Base-by-base conservation (phyloP, 2,329 filamentous ascomycete species). In the Hymenoscyphus occultus region DNA sequence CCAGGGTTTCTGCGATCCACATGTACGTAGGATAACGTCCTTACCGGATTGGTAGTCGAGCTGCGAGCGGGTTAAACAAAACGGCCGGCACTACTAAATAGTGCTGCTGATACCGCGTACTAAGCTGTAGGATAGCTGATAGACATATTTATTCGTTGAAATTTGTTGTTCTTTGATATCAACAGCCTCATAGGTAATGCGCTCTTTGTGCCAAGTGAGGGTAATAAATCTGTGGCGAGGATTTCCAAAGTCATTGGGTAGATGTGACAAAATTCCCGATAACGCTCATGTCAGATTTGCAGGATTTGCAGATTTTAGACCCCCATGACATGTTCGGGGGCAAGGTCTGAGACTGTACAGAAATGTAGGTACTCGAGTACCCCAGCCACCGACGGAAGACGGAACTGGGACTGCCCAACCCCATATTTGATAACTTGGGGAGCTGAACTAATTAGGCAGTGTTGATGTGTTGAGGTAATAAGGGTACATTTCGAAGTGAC, bases 271-370 rank as follows among this genome's bases (percentile, higher is more conserved):
- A 54, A 22, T 14, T 28, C 22, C 19, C 48, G 48, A 54, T 54
- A 54, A 54, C 48, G 48, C 48, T 54, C 48, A 54, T 54, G 48
- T 54, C 48, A 54, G 48, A 54, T 54, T 54, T 54, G n/a, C 7
- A 28, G 28, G 28, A 28, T 28, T 28, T 54, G n/a, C 7, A 28
- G 28, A 3, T 3, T 28, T 28, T 28, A 28, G 13, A 28, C 48
- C 48, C 48, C 19, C 48, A 54, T 28, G 48, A 54, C 48, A 54
- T 28, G 48, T 54, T 9, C 45, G 6, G 45, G 19, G 45, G 45
- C 19, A 5, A 19, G 48, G 19, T 5, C 45, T 51, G 45, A 28
- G 35, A 35, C 35, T 10, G 35, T 35, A 35, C 35, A 35, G 35
- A 35, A 35, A 35, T 6, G 35, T 35, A 35, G 35, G 35, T 35